phyloP scores from a whole-genome alignment of 371 early-diverging fungal species.

The Mucor sp. region DNA sequence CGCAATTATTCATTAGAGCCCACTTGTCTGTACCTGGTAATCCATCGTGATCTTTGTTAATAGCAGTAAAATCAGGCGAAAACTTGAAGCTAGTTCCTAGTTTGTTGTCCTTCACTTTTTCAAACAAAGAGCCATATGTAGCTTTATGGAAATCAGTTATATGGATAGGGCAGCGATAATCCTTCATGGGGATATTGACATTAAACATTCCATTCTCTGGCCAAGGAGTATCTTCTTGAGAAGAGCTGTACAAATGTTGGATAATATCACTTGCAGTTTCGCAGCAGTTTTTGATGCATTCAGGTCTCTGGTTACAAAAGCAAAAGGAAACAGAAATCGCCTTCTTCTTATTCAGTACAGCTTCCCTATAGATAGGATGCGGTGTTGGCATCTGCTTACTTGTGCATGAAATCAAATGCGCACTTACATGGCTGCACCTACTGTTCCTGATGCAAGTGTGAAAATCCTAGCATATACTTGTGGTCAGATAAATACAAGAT shows the following conservation, averaged over 20 bases:
- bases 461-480: conserved; percentile 26
- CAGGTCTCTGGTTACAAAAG: conserved; percentile 31
- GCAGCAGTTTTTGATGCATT: conserved; percentile 31
- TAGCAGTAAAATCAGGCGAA: conserved; percentile 33
- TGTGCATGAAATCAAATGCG: neutral
- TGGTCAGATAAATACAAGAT: neutral
- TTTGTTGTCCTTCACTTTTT: conserved; percentile 18
- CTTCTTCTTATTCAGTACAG: conserved; percentile 33
- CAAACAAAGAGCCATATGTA: conserved; percentile 36
- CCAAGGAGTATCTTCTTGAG: conserved; percentile 26
- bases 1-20: conserved; percentile 37
- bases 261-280: conserved; percentile 41
- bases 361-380: conserved; percentile 29
- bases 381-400: neutral
- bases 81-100: conserved; percentile 26
- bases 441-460: conserved; percentile 47
- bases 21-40: conserved; percentile 41
- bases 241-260: conserved; percentile 22
- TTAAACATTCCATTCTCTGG: conserved; percentile 41
- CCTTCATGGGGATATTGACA: conserved; percentile 44
- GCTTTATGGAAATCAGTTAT: conserved; percentile 36
- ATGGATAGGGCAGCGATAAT: conserved; percentile 35
- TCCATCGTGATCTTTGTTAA: conserved; percentile 22
- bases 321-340: conserved; percentile 50
- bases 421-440: conserved; percentile 45